A percentile compares a stretch with the other conserved stretches of the same genome.
These are phyloP conservation scores for Trichoderma gracile DNA, from an alignment of 2,329 filamentous ascomycete genomes.

Conservation along the genomic window DNA sequence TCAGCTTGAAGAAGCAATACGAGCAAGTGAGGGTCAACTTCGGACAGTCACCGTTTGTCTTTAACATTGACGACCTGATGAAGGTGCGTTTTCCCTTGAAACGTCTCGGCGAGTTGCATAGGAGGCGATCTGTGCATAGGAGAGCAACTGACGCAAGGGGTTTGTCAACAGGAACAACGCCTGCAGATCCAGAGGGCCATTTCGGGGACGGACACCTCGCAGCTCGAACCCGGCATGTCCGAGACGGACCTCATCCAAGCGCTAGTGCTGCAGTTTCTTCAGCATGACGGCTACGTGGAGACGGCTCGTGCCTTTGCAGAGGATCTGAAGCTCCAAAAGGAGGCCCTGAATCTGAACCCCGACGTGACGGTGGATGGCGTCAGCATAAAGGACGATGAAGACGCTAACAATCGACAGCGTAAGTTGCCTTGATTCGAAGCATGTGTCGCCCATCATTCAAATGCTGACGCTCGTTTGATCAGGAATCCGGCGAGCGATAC, in stretches of 20 bases:
- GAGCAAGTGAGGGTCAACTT: conserved; percentile 66
- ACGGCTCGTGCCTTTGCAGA: conserved; percentile 85
- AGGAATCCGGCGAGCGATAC: conserved; percentile 84
- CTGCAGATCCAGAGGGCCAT: conserved; percentile 62
- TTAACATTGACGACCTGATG: conserved; percentile 87
- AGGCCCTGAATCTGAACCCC: conserved; percentile 63
- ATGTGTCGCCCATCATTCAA: neutral
- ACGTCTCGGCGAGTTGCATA: neutral
- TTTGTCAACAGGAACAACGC: conserved; percentile 56
- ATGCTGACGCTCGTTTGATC: neutral
- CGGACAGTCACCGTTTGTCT: conserved; percentile 76
- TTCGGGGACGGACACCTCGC: conserved; percentile 55
- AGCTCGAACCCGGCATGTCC: conserved; percentile 62
- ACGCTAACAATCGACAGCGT: conserved; percentile 87
- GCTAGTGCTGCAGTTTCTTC: conserved; percentile 80
- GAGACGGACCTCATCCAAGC: conserved; percentile 81
- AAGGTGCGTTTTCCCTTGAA: conserved; percentile 53
- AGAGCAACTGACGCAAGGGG: neutral
- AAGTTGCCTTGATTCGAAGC: conserved; percentile 37
- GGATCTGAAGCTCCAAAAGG: conserved; percentile 74
- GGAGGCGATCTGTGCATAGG: no score
- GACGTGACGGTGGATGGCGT: conserved; percentile 56
- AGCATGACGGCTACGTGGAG: conserved; percentile 94
- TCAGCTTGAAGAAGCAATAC: conserved; percentile 65
- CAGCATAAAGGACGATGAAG: conserved; percentile 75